phyloP scores from a whole-genome alignment of 2,329 filamentous ascomycete genomes.

The Lecanicillium sp. region DNA sequence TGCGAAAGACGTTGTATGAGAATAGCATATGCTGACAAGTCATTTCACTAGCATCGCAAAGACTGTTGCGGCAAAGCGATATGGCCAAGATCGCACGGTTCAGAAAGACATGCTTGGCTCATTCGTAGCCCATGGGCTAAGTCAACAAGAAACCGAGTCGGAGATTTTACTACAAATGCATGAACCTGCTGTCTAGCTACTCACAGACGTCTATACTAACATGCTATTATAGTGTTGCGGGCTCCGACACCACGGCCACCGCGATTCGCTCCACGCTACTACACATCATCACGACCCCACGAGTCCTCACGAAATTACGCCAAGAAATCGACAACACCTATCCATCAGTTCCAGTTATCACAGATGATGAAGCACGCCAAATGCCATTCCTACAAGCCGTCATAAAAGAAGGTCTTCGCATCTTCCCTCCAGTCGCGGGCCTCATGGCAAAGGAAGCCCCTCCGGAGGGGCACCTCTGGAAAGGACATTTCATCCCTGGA shows the following conservation, averaged over 20 bases:
- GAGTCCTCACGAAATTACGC: conserved; percentile 25
- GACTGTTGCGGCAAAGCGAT: conserved; percentile 35
- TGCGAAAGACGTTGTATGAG: not conserved
- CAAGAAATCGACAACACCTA: conserved; percentile 14
- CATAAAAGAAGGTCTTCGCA: conserved; percentile 38
- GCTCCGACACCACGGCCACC: conserved; percentile 47
- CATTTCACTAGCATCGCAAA: conserved; percentile 29
- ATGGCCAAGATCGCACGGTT: conserved; percentile 30
- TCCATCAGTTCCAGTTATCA: conserved; percentile 17
- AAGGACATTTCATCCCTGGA: conserved; percentile 22
- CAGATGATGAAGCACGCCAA: conserved; percentile 23
- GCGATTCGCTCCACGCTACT: conserved; percentile 38
- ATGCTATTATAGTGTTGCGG: conserved; percentile 34
- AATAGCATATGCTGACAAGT: not conserved
- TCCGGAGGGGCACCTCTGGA: conserved; percentile 20
- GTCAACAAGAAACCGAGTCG: conserved; percentile 31
- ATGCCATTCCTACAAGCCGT: conserved; percentile 38
- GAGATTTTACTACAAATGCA: conserved; percentile 31
- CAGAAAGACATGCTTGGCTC: conserved; percentile 44
- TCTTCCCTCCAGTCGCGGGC: conserved; percentile 26
- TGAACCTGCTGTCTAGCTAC: not conserved
- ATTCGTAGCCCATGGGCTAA: conserved; percentile 30
- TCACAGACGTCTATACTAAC: conserved; percentile 4
- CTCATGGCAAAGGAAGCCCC: conserved; percentile 28
- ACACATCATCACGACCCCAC: conserved; percentile 35